phyloP scores from a whole-genome alignment of 345 rosid genomes.

The Aurinia saxatilis region DNA sequence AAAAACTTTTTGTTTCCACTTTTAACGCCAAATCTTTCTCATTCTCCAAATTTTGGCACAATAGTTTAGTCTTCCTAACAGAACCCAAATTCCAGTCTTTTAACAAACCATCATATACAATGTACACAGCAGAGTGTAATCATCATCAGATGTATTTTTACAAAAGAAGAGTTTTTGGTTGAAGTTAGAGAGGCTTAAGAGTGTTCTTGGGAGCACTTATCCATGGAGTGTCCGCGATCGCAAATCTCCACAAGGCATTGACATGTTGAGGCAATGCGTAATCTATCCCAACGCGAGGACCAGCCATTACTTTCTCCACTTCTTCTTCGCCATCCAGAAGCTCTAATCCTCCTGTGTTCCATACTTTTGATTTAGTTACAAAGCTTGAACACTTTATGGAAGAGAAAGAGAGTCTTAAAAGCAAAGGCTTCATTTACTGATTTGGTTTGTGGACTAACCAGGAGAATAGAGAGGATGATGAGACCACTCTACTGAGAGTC shows the following conservation, averaged over 20 bases:
- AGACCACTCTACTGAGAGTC: constrained; percentile 85
- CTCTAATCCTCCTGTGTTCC: constrained; percentile 74
- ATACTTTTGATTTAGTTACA: background rate
- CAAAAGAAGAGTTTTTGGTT: background rate
- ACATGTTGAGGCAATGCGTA: constrained; percentile 78
- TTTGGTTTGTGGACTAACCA: constrained; percentile 40
- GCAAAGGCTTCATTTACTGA: background rate
- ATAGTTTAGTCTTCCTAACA: no score
- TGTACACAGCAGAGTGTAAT: background rate
- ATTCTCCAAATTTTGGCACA: no score
- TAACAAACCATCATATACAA: background rate
- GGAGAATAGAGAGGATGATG: constrained; percentile 71
- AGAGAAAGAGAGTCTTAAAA: background rate
- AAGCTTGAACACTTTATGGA: background rate
- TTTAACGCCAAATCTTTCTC: no score
- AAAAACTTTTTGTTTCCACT: no score
- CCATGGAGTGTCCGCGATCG: constrained; percentile 78
- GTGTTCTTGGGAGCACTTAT: constrained; percentile 92
- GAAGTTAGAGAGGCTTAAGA: constrained; percentile 40
- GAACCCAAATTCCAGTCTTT: background rate
- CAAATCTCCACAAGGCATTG: constrained; percentile 85
- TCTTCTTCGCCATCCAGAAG: constrained; percentile 68
- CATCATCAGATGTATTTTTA: background rate
- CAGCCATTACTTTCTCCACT: constrained; percentile 56
- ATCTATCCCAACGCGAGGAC: constrained; percentile 93